Evolutionary conservation across 83 land plant genomes (phyloP).

Genomic region (Diphasiastrum complanatum): DNA sequence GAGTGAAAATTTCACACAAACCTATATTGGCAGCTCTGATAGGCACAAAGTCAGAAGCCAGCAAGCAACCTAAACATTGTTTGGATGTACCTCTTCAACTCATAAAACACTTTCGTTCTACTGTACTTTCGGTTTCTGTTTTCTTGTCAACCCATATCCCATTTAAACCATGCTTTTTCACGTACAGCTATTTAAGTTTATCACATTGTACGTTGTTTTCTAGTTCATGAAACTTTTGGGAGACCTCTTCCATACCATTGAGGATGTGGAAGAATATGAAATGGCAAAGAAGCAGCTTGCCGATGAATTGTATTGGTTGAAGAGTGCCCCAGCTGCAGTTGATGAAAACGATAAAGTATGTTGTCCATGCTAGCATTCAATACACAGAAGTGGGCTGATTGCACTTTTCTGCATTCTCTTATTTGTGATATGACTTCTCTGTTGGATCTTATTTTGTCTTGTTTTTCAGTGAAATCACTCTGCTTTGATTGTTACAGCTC

Average conservation of each 20-base stretch:
- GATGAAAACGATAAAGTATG: slow-evolving; percentile 31
- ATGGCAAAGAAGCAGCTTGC: slow-evolving; percentile 28
- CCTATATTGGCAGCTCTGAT: slow-evolving; percentile 24
- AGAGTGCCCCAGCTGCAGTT: slow-evolving; percentile 24
- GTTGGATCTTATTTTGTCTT: background rate
- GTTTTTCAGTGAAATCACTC: slow-evolving; percentile 4
- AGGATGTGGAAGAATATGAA: slow-evolving; percentile 24
- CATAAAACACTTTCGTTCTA: background rate
- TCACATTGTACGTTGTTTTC: no score
- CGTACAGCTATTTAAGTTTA: no score
- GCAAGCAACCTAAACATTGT: slow-evolving; percentile 21
- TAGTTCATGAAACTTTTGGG: slow-evolving; percentile 38
- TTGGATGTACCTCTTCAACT: slow-evolving; percentile 5
- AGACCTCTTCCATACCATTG: slow-evolving; percentile 21
- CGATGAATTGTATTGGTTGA: slow-evolving; percentile 27
- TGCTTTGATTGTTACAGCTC: slow-evolving; percentile 10
- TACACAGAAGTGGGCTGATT: background rate
- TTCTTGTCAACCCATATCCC: no score
- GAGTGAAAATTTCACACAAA: background rate
- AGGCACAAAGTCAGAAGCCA: slow-evolving; percentile 26
- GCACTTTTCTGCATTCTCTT: background rate
- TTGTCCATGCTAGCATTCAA: background rate
- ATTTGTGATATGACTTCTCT: background rate
- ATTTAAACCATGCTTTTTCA: no score
- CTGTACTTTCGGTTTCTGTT: background rate